Conservation (phyloP, 768 basidiomycete species). For the Ephemerocybe angulata region DNA sequence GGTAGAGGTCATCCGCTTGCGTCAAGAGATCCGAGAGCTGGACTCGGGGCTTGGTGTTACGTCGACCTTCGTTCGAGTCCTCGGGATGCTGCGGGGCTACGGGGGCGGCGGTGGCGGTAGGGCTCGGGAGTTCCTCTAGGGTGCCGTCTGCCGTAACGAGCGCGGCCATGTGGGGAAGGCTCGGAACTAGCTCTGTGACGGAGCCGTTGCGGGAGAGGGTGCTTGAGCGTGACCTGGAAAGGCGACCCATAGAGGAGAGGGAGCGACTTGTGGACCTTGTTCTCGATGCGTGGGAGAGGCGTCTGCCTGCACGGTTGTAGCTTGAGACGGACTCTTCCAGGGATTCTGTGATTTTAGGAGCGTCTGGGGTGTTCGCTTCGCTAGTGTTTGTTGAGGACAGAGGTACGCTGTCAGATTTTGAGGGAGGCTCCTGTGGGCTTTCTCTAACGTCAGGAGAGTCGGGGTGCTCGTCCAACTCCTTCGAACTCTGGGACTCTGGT, state of each 20-base stretch:
- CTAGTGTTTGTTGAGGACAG: no score
- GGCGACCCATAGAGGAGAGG: neutral
- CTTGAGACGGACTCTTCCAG: neutral
- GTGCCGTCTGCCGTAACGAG: neutral
- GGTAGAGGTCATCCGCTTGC: slow-evolving; percentile 56
- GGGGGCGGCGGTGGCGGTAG: neutral
- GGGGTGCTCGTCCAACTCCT: no score
- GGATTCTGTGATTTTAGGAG: no score
- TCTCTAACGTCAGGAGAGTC: no score
- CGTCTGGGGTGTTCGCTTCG: no score
- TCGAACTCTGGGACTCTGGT: no score
- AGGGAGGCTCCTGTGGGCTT: no score
- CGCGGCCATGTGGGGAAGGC: slow-evolving; percentile 1
- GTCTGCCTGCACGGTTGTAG: neutral
- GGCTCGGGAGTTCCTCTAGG: neutral
- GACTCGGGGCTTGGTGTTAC: slow-evolving; percentile 26
- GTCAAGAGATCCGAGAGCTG: slow-evolving; percentile 50
- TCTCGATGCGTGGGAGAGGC: neutral
- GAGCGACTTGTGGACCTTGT: neutral
- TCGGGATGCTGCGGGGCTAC: neutral
- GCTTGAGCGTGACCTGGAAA: neutral
- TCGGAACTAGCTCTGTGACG: neutral
- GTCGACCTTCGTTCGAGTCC: neutral
- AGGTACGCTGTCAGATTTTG: no score
- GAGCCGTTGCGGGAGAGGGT: neutral